These are phyloP conservation scores for Volvariella volvacea DNA, from an alignment of 1,284 basidiomycete species.

Conservation along the genomic window DNA sequence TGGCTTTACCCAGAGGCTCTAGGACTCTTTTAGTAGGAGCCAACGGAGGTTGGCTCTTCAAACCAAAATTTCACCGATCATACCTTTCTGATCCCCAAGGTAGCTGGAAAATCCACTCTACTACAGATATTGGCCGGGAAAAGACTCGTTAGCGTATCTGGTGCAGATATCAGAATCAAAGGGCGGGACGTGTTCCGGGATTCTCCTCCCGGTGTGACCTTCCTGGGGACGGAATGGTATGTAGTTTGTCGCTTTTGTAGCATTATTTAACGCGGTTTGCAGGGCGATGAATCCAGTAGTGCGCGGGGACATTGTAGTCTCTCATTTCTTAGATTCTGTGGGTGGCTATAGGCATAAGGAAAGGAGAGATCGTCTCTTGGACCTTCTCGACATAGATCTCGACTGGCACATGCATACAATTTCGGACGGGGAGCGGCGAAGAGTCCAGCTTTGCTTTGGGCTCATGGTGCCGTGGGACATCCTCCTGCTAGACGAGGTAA, in stretches of 20 bases:
- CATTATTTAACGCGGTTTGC: conserved; percentile 1
- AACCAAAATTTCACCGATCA: conserved; percentile 7
- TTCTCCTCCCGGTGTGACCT: conserved; percentile 73
- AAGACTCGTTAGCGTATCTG: conserved; percentile 57
- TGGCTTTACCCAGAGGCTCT: conserved; percentile 67
- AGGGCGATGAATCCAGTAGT: conserved; percentile 98
- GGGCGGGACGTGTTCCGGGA: conserved; percentile 81
- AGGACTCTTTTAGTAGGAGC: conserved; percentile 84
- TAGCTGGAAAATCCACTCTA: conserved; percentile 93
- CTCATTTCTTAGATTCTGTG: conserved; percentile 89
- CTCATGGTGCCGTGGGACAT: conserved; percentile 96
- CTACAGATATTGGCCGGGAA: conserved; percentile 95
- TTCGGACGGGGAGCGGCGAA: conserved; percentile 90
- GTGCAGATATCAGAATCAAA: conserved; percentile 66
- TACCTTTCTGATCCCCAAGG: conserved; percentile 7
- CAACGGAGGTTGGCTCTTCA: conserved; percentile 63
- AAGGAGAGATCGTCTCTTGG: conserved; percentile 78
- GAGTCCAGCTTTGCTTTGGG: conserved; percentile 94
- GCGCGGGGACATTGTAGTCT: conserved; percentile 83
- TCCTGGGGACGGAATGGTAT: conserved; percentile 88
- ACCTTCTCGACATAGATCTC: conserved; percentile 92
- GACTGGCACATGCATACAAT: conserved; percentile 93
- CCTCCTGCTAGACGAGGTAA: conserved; percentile 87
- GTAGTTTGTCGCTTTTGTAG: background rate
- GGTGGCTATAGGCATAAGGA: conserved; percentile 94